A percentile compares a stretch with the other conserved stretches of the same genome.
Conservation (phyloP, 1,284 basidiomycete genomes). For the Puccinia horiana region DNA sequence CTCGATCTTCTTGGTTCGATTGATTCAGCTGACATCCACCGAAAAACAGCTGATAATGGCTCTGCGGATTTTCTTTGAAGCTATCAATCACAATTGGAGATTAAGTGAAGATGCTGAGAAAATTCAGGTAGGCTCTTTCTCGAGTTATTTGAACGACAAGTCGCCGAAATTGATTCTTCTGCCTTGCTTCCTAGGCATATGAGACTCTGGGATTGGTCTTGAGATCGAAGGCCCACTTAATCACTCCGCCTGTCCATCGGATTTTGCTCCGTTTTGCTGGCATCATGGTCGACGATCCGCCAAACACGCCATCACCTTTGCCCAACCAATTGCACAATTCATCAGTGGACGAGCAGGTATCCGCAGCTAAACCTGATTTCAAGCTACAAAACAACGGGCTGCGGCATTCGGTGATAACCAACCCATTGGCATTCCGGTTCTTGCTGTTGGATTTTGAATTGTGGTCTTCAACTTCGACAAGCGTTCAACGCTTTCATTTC, state of each 20-base stretch:
- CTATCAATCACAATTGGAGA: constrained; percentile 79
- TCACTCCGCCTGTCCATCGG: constrained; percentile 64
- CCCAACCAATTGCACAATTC: neutral
- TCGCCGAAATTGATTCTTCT: neutral
- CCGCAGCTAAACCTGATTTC: neutral
- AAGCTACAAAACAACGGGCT: constrained; percentile 13
- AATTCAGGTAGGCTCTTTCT: constrained; percentile 62
- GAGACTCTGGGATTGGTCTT: constrained; percentile 79
- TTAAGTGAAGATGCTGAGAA: constrained; percentile 63
- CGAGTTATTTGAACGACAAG: neutral
- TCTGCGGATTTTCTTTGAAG: constrained; percentile 72
- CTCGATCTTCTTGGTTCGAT: constrained; percentile 70
- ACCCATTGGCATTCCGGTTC: constrained; percentile 76
- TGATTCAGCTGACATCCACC: constrained; percentile 77
- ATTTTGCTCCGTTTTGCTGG: constrained; percentile 42
- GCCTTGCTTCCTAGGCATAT: constrained; percentile 68
- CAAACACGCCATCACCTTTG: neutral
- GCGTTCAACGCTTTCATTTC: constrained; percentile 74
- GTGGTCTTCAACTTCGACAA: constrained; percentile 72
- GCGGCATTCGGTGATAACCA: constrained; percentile 72
- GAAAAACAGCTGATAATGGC: constrained; percentile 72
- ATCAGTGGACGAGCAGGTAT: neutral
- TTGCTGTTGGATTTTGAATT: constrained; percentile 86
- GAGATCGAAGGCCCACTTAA: constrained; percentile 70
- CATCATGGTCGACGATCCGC: constrained; percentile 31